Evolutionary conservation across 768 basidiomycete genomes (phyloP).

Genomic region (Leccinum disarticulatum): DNA sequence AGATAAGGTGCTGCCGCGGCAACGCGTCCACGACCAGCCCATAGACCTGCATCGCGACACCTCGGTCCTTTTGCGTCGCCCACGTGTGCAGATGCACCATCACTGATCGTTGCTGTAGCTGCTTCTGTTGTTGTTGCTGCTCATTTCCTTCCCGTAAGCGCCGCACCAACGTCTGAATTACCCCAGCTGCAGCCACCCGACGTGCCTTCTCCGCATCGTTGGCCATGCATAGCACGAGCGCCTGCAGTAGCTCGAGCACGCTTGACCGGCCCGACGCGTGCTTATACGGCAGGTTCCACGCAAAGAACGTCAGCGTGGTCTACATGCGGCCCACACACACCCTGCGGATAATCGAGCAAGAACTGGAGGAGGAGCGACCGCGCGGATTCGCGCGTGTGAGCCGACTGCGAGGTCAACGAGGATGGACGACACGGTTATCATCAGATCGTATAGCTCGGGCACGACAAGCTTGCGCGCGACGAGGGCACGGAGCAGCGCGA

Average conservation of each 20-base stretch:
- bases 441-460: slow-evolving; percentile 94
- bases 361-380: slow-evolving; percentile 89
- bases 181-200: slow-evolving; percentile 80
- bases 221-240: slow-evolving; percentile 87
- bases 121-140: slow-evolving; percentile 43
- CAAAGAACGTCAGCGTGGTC: slow-evolving; percentile 87
- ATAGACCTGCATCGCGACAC: slow-evolving; percentile 80
- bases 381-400: slow-evolving; percentile 88
- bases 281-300: slow-evolving; percentile 87
- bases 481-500: slow-evolving; percentile 86
- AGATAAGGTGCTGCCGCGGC: slow-evolving; percentile 47
- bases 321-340: slow-evolving; percentile 75
- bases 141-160: slow-evolving; percentile 64
- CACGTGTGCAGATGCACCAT: slow-evolving; percentile 77
- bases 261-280: slow-evolving; percentile 89
- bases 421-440: slow-evolving; percentile 89
- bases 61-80: slow-evolving; percentile 59
- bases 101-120: slow-evolving; percentile 53
- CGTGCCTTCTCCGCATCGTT: slow-evolving; percentile 93
- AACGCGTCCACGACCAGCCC: slow-evolving; percentile 77
- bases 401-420: slow-evolving; percentile 90
- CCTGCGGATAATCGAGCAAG: slow-evolving; percentile 95
- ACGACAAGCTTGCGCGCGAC: slow-evolving; percentile 90
- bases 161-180: slow-evolving; percentile 74
- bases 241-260: slow-evolving; percentile 91